Conservation (phyloP, 192 early-diverging fungal species). For the Backusella sp. region DNA sequence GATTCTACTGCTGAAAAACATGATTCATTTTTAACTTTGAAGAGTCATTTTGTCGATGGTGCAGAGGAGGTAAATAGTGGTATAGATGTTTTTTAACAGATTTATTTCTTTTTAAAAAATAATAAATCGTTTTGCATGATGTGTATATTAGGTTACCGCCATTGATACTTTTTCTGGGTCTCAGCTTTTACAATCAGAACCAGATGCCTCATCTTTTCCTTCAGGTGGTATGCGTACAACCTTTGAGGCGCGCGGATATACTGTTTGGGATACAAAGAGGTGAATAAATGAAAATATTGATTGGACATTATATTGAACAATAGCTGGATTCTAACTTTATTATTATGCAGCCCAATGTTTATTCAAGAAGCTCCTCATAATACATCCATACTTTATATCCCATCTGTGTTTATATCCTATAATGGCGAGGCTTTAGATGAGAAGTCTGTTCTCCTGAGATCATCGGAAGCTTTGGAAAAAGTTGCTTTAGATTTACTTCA, state of each 20-base stretch:
- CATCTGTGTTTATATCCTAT: constrained; percentile 98
- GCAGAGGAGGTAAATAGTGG: constrained; percentile 70
- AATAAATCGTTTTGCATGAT: not conserved
- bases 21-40: constrained; percentile 93
- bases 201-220: constrained; percentile 98
- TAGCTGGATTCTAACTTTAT: not conserved
- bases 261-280: constrained; percentile 92
- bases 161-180: constrained; percentile 96
- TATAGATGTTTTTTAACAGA: not conserved
- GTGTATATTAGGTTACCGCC: constrained; percentile 45
- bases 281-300: not conserved
- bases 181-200: constrained; percentile 97
- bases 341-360: constrained; percentile 80
- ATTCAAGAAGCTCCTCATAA: constrained; percentile 87
- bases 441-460: constrained; percentile 95
- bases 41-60: constrained; percentile 74
- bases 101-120: not conserved
- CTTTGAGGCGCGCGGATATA: constrained; percentile 99
- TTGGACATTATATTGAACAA: not conserved
- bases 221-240: constrained; percentile 95
- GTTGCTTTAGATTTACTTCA: constrained; percentile 76
- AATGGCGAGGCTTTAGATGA: constrained; percentile 98
- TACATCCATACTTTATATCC: constrained; percentile 91
- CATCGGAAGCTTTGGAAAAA: constrained; percentile 82
- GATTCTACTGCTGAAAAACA: constrained; percentile 98